Conservation (phyloP, 2,329 filamentous ascomycete genomes). For the Knufia petricola region DNA sequence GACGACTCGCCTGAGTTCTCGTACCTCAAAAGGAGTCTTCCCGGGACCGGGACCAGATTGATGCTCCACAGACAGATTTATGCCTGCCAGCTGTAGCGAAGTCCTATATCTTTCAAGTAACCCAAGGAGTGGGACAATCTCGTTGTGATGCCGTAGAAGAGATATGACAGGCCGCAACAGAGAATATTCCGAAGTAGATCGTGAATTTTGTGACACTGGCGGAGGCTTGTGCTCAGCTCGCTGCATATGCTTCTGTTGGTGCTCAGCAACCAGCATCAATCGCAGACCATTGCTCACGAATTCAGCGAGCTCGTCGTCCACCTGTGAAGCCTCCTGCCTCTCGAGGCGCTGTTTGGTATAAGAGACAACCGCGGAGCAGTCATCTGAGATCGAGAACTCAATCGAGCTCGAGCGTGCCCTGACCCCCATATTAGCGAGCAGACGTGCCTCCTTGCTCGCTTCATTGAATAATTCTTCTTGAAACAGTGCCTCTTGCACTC, state of each 20-base stretch:
- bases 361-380: constrained; percentile 33
- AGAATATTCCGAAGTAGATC: constrained; percentile 42
- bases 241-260: constrained; percentile 2
- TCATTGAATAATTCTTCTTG: constrained; percentile 81
- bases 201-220: constrained; percentile 44
- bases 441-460: constrained; percentile 69
- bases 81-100: constrained; percentile 14
- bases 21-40: constrained; percentile 9
- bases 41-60: background rate
- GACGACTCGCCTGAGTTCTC: constrained; percentile 13
- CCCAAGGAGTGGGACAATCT: constrained; percentile 23
- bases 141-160: constrained; percentile 41
- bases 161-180: constrained; percentile 51
- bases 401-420: constrained; percentile 51
- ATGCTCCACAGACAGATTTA: constrained; percentile 10
- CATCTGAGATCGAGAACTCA: constrained; percentile 44
- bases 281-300: constrained; percentile 2
- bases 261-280: constrained; percentile 9
- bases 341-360: background rate
- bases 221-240: constrained; percentile 33
- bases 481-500: constrained; percentile 41
- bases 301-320: background rate
- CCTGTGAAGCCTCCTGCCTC: background rate
- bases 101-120: constrained; percentile 24
- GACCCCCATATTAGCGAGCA: constrained; percentile 61